These are phyloP conservation scores for Knufia petricola DNA, from an alignment of 2,329 filamentous ascomycete genomes.

Conservation along the genomic window DNA sequence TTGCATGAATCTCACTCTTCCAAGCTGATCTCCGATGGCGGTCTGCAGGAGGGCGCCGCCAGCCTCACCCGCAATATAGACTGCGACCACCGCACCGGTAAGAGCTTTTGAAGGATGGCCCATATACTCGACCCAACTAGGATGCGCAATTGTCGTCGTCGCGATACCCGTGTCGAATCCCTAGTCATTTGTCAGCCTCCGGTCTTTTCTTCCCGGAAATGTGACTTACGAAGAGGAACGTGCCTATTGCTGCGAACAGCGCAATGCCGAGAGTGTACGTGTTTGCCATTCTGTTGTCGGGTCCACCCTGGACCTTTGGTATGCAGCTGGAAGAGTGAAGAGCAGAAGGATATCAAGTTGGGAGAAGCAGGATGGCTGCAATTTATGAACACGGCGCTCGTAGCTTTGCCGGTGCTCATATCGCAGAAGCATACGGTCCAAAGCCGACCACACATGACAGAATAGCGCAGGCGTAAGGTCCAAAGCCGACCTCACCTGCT, in stretches of 20 bases:
- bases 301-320: constrained; percentile 1
- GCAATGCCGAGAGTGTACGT: constrained; percentile 44
- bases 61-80: constrained; percentile 53
- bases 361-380: background rate
- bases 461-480: no score
- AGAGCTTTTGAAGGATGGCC: constrained; percentile 44
- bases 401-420: no score
- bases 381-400: no score
- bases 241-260: constrained; percentile 49
- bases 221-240: constrained; percentile 46
- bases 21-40: constrained; percentile 43
- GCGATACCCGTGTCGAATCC: constrained; percentile 53
- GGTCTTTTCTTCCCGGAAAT: background rate
- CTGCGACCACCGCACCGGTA: constrained; percentile 48
- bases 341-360: background rate
- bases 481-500: background rate
- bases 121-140: constrained; percentile 54
- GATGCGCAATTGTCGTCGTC: constrained; percentile 52
- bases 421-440: no score
- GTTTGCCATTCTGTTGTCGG: constrained; percentile 27
- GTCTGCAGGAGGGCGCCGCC: constrained; percentile 46
- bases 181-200: constrained; percentile 25
- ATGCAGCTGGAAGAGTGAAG: background rate
- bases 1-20: constrained; percentile 40
- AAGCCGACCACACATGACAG: no score